Evolutionary conservation across 805 yeast species (phyloP).

Genomic region (Jamesozyma spencerorum): DNA sequence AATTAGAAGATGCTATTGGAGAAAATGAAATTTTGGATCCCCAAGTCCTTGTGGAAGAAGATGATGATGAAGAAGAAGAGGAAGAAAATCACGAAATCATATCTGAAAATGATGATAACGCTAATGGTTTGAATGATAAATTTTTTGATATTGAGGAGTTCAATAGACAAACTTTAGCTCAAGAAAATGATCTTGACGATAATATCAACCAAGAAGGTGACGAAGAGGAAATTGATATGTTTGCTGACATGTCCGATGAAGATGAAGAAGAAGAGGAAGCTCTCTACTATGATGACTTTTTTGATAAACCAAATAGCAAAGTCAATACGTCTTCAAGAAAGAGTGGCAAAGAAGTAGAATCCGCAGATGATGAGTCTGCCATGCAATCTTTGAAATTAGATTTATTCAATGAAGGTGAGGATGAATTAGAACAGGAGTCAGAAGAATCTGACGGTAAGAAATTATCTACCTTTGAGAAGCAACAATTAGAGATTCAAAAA

Average conservation of each 20-base stretch:
- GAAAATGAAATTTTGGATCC: conserved; percentile 11
- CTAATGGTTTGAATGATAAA: conserved; percentile 67
- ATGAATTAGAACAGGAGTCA: conserved; percentile 17
- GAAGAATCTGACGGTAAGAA: conserved; percentile 19
- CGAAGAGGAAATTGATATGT: conserved; percentile 44
- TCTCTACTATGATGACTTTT: conserved; percentile 59
- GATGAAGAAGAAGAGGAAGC: conserved; percentile 44
- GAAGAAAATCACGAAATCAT: conserved; percentile 17
- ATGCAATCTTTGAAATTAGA: conserved; percentile 55
- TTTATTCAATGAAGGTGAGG: conserved; percentile 37
- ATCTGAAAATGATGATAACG: conserved; percentile 33
- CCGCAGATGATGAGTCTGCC: conserved; percentile 54
- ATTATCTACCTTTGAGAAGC: conserved; percentile 72
- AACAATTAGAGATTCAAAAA: conserved; percentile 63
- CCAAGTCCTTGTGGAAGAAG: conserved; percentile 23
- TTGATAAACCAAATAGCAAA: conserved; percentile 34
- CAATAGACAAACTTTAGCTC: conserved; percentile 61
- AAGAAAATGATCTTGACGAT: conserved; percentile 43
- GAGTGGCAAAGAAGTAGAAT: conserved; percentile 39
- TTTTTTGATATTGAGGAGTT: conserved; percentile 81
- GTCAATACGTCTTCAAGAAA: conserved; percentile 5
- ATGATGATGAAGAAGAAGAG: conserved; percentile 25
- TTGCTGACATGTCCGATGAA: conserved; percentile 45
- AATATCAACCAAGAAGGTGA: conserved; percentile 33
- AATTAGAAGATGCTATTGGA: conserved; percentile 20